Conservation (phyloP, 225 moss, liverwort and hornwort species). For the Polytrichum commune region DNA sequence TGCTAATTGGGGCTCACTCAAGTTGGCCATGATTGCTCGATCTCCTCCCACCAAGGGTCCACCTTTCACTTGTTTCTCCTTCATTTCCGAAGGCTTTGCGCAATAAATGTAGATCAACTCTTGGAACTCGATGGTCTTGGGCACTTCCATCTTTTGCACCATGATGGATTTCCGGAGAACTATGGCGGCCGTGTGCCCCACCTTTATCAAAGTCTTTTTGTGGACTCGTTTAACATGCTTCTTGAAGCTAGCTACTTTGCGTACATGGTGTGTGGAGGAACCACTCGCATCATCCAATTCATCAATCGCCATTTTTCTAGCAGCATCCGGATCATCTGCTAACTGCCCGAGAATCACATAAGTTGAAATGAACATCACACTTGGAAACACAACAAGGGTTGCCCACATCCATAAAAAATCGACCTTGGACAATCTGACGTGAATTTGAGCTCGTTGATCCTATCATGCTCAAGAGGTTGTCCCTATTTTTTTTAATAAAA, state of each 20-base stretch:
- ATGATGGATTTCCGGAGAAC: constrained; percentile 24
- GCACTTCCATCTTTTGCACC: constrained; percentile 14
- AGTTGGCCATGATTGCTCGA: constrained; percentile 80
- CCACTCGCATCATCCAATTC: constrained; percentile 39
- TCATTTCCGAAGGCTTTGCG: constrained; percentile 85
- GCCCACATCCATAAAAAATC: not conserved
- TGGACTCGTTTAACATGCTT: constrained; percentile 19
- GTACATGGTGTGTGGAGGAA: constrained; percentile 17
- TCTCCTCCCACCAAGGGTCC: constrained; percentile 65
- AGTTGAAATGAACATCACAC: constrained; percentile 14
- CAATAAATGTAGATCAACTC: constrained; percentile 80
- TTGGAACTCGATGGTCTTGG: constrained; percentile 61
- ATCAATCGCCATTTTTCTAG: constrained; percentile 41
- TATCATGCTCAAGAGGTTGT: too few species aligned
- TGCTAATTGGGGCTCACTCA: constrained; percentile 82
- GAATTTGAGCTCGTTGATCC: too few species aligned
- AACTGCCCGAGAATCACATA: constrained; percentile 43
- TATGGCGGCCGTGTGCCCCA: constrained; percentile 33
- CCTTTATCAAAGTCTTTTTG: constrained; percentile 21
- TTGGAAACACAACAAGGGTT: not conserved
- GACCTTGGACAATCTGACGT: too few species aligned
- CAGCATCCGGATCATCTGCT: constrained; percentile 66
- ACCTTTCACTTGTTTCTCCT: constrained; percentile 59
- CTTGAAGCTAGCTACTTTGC: constrained; percentile 13
- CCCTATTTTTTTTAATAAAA: too few species aligned